Base-by-base conservation (phyloP, 495 filamentous ascomycete genomes). In the Neurospora sublineolata region DNA sequence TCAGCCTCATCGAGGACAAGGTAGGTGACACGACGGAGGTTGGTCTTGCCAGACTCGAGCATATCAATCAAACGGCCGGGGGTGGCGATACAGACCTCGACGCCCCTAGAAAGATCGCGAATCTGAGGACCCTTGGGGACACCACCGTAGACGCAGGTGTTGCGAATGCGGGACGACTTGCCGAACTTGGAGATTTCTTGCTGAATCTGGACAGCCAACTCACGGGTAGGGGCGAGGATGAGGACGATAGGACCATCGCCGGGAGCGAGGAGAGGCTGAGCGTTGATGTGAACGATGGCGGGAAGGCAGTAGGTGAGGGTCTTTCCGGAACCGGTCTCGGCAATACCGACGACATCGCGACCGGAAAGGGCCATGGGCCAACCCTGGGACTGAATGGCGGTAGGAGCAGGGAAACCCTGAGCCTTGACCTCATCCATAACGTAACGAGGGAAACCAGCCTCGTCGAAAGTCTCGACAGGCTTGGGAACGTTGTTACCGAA, bases 331-430 rank as follows among this genome's bases (percentile, higher is more conserved):
- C 95, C 95, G 42, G 95, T 99, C 87, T 99, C 95, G 78, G 95
- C 95, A 84, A 99, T 97, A 89, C 95, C 95, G 80, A 99, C 95
- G 71, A 98, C 95, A 80, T 99, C 95, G 76, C 95, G 94, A 82
- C 95, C 95, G 60, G 94, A 96, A 67, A 99, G 90, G 79, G 95
- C 94, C 95, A 98, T 98, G 68, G 95, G 95, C 95, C 95, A 99
- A 75, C 95, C 96, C 81, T 98, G 95, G 70, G 96, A 93, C 83
- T 99, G 95, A 78, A 99, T 99, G 69, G 96, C 89, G 60, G 95
- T 98, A 39, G 95, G 95, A 64, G 89, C 89, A 67, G 89, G 85
- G 81, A 99, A 99, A 33, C 95, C 95, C 84, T 97, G 94, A 67
- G 94, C 91, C 87, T 98, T 98, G 77, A 99, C 95, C 81, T 99